These are phyloP conservation scores for Fraxinus anomala DNA, from an alignment of 257 asterid genomes.

Conservation along the genomic window DNA sequence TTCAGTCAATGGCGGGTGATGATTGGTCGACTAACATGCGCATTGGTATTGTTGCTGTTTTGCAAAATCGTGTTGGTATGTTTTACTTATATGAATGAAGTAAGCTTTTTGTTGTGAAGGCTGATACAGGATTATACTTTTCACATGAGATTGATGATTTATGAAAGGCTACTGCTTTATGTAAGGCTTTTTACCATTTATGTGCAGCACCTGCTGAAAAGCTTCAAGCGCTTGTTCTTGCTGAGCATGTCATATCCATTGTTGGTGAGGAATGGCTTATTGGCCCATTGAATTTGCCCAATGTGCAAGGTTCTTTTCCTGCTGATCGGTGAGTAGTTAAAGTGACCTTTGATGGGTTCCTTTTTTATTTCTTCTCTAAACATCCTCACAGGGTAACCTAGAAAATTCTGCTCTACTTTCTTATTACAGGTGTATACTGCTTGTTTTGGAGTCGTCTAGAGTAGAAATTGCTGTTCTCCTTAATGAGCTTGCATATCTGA, in stretches of 20 bases:
- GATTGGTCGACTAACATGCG: slow-evolving; percentile 68
- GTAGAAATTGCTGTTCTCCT: slow-evolving; percentile 89
- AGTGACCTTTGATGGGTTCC: slow-evolving; percentile 10
- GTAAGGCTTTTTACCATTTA: slow-evolving; percentile 15
- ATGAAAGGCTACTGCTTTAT: not conserved
- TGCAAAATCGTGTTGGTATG: slow-evolving; percentile 89
- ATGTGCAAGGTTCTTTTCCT: slow-evolving; percentile 45
- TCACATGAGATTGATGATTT: not conserved
- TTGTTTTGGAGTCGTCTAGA: slow-evolving; percentile 85
- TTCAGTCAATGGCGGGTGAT: slow-evolving; percentile 38
- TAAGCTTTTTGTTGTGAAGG: slow-evolving; percentile 11
- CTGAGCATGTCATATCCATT: slow-evolving; percentile 64
- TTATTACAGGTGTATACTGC: slow-evolving; percentile 71
- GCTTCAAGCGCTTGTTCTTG: slow-evolving; percentile 76
- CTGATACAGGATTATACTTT: slow-evolving; percentile 10
- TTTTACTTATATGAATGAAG: slow-evolving; percentile 13
- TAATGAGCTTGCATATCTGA: slow-evolving; percentile 80
- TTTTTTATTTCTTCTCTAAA: slow-evolving; percentile 10
- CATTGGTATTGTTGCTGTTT: slow-evolving; percentile 68
- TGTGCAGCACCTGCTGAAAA: slow-evolving; percentile 71
- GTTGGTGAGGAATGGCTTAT: slow-evolving; percentile 84
- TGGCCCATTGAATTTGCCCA: slow-evolving; percentile 48
- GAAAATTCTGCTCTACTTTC: slow-evolving; percentile 21
- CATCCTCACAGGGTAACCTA: slow-evolving; percentile 13
- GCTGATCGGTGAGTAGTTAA: slow-evolving; percentile 56